Evolutionary conservation across 257 asterid genomes (phyloP).

Genomic region (Craterostigma plantagineum): DNA sequence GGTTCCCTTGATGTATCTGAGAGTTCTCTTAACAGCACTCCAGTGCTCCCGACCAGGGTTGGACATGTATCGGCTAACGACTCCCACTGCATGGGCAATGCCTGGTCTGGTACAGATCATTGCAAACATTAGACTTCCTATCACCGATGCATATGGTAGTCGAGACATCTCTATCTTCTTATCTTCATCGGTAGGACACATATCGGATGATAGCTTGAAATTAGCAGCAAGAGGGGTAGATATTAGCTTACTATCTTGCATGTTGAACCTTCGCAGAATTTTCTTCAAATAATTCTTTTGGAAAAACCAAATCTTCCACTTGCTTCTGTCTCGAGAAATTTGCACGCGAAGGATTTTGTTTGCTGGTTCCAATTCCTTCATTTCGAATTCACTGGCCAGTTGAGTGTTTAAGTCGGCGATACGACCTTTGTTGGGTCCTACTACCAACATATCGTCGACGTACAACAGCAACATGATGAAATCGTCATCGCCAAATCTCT

Average conservation of each 20-base stretch:
- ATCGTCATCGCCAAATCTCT: slow-evolving; percentile 8
- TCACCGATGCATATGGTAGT: slow-evolving; percentile 4
- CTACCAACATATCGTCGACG: slow-evolving; percentile 4
- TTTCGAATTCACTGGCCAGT: background rate
- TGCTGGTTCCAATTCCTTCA: slow-evolving; percentile 4
- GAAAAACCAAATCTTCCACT: slow-evolving; percentile 1
- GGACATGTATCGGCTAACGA: no score
- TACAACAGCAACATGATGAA: slow-evolving; percentile 6
- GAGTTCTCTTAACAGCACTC: no score
- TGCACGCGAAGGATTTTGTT: slow-evolving; percentile 6
- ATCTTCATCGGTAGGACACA: slow-evolving; percentile 3
- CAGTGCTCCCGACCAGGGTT: no score
- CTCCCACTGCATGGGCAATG: slow-evolving; percentile 4
- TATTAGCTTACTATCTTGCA: slow-evolving; percentile 4
- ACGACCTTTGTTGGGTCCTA: slow-evolving; percentile 8
- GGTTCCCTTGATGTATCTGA: no score
- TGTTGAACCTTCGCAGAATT: slow-evolving; percentile 2
- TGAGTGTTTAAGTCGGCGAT: slow-evolving; percentile 4
- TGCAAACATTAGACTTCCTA: slow-evolving; percentile 2
- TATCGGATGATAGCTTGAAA: slow-evolving; percentile 3
- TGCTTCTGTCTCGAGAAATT: background rate
- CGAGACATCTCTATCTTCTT: slow-evolving; percentile 4
- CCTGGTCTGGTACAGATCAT: slow-evolving; percentile 4
- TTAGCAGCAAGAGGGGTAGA: slow-evolving; percentile 4
- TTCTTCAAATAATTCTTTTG: background rate